Base-by-base conservation (phyloP, 306 rosid species). In the Oemleria cerasiformis region DNA sequence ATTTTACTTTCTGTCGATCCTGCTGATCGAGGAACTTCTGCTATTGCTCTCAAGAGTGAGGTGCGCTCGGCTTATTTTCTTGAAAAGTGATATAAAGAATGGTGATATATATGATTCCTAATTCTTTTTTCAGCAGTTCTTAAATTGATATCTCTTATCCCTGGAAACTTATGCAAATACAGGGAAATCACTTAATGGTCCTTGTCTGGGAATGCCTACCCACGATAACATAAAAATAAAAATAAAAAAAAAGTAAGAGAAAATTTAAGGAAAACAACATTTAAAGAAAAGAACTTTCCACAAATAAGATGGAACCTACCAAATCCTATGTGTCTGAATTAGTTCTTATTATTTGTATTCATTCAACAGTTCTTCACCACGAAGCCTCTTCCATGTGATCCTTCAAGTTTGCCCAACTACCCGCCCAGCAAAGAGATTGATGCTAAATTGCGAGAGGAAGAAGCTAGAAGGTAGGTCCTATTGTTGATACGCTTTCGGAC, bases 371-470 rank as follows among this genome's bases (percentile, higher is more conserved):
- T 84, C 84, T 94, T 94, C 73, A 77, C 88, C n/a, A 70, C 75
- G 69, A 80, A 84, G 68, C 97, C 98, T 61, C 81, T 79, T 73
- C 85, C 98, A 47, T 93, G 98, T 54, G 90, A 91, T 77, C 92
- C 97, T 66, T 88, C 97, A 77, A 86, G 82, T 74, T 83, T 93
- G 74, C 98, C 97, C 47, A 91, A 84, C 79, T 93, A 88, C 83
- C 96, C 94, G 68, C 96, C 97, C 38, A 86, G 94, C 85, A 93
- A 93, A 85, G 98, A 93, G 86, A 93, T 93, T 38, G 94, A 93
- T 82, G 84, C 84, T 39, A 93, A 88, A 77, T 71, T 91, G 76
- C 85, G 81, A 74, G 90, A 83, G 58, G 92, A 79, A 75, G 87
- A 79, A 80, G 80, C 79, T 56, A 84, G 88, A 86, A 87, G 96